These are phyloP conservation scores for Xylogone sp. DNA, from an alignment of 2,329 filamentous ascomycete species.

Conservation along the genomic window DNA sequence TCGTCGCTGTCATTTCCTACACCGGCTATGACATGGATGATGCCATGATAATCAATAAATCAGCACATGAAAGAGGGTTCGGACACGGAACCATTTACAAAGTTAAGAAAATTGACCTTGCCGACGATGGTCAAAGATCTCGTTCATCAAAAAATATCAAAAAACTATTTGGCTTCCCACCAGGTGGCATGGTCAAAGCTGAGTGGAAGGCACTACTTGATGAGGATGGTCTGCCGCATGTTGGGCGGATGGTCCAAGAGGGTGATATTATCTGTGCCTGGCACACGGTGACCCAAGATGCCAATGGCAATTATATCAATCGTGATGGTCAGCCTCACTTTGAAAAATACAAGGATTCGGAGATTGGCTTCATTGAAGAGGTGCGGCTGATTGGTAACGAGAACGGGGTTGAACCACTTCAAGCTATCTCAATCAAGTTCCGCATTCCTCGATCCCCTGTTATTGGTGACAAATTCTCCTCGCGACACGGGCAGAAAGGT, in stretches of 20 bases:
- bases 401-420: conserved; percentile 74
- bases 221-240: conserved; percentile 78
- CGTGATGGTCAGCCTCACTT: conserved; percentile 81
- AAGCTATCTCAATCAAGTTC: conserved; percentile 89
- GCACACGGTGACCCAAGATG: conserved; percentile 81
- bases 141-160: conserved; percentile 65
- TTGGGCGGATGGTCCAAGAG: conserved; percentile 73
- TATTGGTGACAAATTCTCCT: conserved; percentile 99
- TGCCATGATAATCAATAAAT: conserved; percentile 99
- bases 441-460: conserved; percentile 85
- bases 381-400: conserved; percentile 88
- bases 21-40: conserved; percentile 99
- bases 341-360: conserved; percentile 91
- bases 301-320: conserved; percentile 75
- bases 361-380: conserved; percentile 86
- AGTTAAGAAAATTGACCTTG: conserved; percentile 85
- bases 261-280: conserved; percentile 86
- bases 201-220: conserved; percentile 72
- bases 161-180: conserved; percentile 90
- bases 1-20: conserved; percentile 97
- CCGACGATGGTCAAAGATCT: conserved; percentile 67
- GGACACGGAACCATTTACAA: conserved; percentile 97
- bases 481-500: conserved; percentile 96
- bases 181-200: conserved; percentile 67
- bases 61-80: conserved; percentile 91